Evolutionary conservation across 2,329 filamentous ascomycete genomes (phyloP).

Genomic region (Exophiala aquamarina): DNA sequence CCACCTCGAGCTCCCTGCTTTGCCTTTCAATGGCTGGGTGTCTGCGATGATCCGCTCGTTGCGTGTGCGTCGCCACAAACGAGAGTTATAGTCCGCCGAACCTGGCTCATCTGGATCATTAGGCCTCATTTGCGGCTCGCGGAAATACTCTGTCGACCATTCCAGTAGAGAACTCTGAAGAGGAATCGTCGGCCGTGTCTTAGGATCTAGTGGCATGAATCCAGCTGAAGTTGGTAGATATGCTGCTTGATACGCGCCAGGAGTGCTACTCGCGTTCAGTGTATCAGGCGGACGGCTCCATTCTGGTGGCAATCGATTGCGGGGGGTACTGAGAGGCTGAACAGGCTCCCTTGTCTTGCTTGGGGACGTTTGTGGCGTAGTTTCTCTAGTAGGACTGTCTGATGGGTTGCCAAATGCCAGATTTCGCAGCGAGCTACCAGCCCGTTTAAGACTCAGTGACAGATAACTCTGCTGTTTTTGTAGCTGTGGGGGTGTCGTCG

Average conservation of each 20-base stretch:
- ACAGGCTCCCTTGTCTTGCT: constrained; percentile 27
- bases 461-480: constrained; percentile 62
- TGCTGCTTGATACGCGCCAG: constrained; percentile 72
- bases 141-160: constrained; percentile 97
- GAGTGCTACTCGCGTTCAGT: constrained; percentile 64
- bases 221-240: constrained; percentile 77
- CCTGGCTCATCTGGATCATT: constrained; percentile 95
- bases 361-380: constrained; percentile 29
- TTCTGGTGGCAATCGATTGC: constrained; percentile 56
- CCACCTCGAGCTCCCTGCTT: constrained; percentile 83
- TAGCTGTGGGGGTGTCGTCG: constrained; percentile 49
- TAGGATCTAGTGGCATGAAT: constrained; percentile 62
- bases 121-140: constrained; percentile 96
- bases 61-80: constrained; percentile 85
- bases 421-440: constrained; percentile 65
- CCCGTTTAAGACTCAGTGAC: constrained; percentile 59
- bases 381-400: constrained; percentile 35
- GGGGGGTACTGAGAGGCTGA: constrained; percentile 38
- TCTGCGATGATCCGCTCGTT: constrained; percentile 91
- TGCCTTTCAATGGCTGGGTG: constrained; percentile 89
- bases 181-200: constrained; percentile 62
- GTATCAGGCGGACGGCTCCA: constrained; percentile 71
- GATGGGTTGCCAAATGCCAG: constrained; percentile 50
- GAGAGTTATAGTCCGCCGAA: constrained; percentile 92
- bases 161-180: constrained; percentile 82